Conservation (phyloP, 2,329 filamentous ascomycete genomes). For the Thelonectria blattea region DNA sequence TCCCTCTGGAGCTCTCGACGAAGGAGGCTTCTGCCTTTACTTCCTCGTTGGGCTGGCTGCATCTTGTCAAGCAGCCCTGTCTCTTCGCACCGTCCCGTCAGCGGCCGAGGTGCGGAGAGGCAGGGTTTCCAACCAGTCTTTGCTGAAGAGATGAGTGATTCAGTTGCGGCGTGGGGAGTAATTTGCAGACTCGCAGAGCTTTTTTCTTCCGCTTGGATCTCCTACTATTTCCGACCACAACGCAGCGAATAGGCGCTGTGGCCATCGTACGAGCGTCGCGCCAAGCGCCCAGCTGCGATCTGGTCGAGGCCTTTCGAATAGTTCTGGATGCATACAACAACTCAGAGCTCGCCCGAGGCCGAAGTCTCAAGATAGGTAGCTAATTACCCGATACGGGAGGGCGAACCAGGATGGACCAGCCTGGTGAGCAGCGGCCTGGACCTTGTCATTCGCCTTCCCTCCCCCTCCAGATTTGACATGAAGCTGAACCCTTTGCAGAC, state of each 20-base stretch:
- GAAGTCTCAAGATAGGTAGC: constrained; percentile 8
- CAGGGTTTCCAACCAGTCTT: constrained; percentile 20
- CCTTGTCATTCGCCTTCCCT: constrained; percentile 11
- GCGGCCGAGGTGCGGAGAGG: constrained; percentile 11
- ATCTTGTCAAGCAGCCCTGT: constrained; percentile 25
- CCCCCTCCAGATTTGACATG: constrained; percentile 30
- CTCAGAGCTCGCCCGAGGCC: constrained; percentile 7
- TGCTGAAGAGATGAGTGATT: constrained; percentile 22
- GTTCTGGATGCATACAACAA: constrained; percentile 20
- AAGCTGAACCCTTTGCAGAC: constrained; percentile 30
- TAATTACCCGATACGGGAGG: constrained; percentile 20
- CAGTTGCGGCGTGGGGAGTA: constrained; percentile 27
- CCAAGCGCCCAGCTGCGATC: constrained; percentile 27
- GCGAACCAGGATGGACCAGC: constrained; percentile 20
- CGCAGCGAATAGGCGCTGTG: constrained; percentile 14
- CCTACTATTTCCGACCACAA: constrained; percentile 8
- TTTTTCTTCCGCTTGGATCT: constrained; percentile 17
- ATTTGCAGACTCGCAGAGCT: constrained; percentile 26
- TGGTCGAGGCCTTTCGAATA: constrained; percentile 21
- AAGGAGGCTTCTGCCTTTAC: constrained; percentile 16
- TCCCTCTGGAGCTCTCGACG: constrained; percentile 11
- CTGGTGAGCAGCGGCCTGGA: constrained; percentile 6
- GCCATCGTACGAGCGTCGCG: constrained; percentile 35
- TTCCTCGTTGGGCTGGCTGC: constrained; percentile 26
- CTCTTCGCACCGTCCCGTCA: constrained; percentile 13